Percentiles rank a stretch among this genome's conserved stretches.
These are phyloP conservation scores for Talaromyces verruculosus DNA, from an alignment of 2,329 filamentous ascomycete species.

Conservation along the genomic window DNA sequence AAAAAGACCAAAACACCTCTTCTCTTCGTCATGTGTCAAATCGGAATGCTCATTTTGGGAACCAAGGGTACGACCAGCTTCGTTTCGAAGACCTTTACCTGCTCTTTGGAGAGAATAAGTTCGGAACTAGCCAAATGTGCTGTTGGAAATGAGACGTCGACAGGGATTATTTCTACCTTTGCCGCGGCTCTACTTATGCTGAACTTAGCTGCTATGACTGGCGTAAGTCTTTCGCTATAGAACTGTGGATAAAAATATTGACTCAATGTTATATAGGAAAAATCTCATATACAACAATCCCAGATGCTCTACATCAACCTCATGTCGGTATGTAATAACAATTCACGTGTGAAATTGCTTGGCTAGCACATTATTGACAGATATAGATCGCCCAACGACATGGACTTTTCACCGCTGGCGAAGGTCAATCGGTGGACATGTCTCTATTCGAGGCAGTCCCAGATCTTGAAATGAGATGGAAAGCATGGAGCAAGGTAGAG, in stretches of 20 bases:
- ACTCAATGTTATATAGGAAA: slow-evolving; percentile 32
- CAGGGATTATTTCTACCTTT: slow-evolving; percentile 48
- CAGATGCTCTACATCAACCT: slow-evolving; percentile 55
- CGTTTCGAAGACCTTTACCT: slow-evolving; percentile 48
- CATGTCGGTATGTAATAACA: slow-evolving; percentile 38
- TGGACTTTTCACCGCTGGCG: slow-evolving; percentile 52
- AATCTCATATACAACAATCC: slow-evolving; percentile 48
- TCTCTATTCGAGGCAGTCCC: slow-evolving; percentile 45
- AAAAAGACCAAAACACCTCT: slow-evolving; percentile 49
- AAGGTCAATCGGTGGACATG: slow-evolving; percentile 45
- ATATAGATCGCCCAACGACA: slow-evolving; percentile 48
- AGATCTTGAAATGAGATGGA: slow-evolving; percentile 51
- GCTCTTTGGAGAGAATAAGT: slow-evolving; percentile 42
- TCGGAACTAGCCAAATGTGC: slow-evolving; percentile 47
- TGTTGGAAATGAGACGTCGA: slow-evolving; percentile 40
- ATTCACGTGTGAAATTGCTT: not conserved
- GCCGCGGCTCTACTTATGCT: slow-evolving; percentile 51
- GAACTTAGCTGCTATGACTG: slow-evolving; percentile 52
- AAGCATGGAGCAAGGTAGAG: slow-evolving; percentile 55
- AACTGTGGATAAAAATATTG: not conserved
- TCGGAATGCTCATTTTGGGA: slow-evolving; percentile 54
- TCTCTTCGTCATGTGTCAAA: slow-evolving; percentile 54
- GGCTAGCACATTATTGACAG: not conserved
- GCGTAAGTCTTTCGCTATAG: slow-evolving; percentile 29
- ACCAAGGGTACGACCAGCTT: slow-evolving; percentile 54